Evolutionary conservation across 331 rosid species (phyloP).

Genomic region (Acacia pycnantha): DNA sequence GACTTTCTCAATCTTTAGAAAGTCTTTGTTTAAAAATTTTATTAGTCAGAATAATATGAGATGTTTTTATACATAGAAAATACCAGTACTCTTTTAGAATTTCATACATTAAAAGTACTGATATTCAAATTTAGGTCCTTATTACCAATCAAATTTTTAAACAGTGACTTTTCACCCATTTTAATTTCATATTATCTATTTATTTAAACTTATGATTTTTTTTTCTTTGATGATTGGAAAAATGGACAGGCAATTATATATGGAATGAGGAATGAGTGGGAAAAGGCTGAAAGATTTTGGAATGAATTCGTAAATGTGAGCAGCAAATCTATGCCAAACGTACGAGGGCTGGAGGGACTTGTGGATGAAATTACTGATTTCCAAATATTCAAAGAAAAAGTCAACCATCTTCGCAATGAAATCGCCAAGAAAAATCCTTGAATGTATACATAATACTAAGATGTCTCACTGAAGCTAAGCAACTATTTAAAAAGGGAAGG

Average conservation of each 20-base stretch:
- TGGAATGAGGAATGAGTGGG: not conserved
- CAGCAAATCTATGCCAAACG: not conserved
- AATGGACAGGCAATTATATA: not conserved
- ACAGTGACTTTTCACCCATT: too few species aligned
- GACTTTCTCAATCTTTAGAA: too few species aligned
- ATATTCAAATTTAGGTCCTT: too few species aligned
- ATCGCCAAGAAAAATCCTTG: not conserved
- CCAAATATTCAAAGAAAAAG: not conserved
- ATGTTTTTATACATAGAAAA: too few species aligned
- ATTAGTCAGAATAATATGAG: too few species aligned
- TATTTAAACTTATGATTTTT: not conserved
- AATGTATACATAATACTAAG: not conserved
- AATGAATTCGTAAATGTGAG: not conserved
- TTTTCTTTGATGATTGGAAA: not conserved
- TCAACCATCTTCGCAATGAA: not conserved
- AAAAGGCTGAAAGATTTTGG: not conserved
- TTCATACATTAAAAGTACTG: too few species aligned
- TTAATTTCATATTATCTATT: not conserved
- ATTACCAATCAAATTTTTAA: too few species aligned
- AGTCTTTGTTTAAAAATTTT: too few species aligned
- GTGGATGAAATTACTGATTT: not conserved
- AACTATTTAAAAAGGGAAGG: not conserved
- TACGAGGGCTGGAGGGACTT: not conserved
- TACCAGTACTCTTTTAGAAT: too few species aligned
- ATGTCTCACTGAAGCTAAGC: not conserved